Evolutionary conservation across 306 rosid species (phyloP), one percentile per base, ranked within the genome.

Genomic region (Fagus crenata): DNA sequence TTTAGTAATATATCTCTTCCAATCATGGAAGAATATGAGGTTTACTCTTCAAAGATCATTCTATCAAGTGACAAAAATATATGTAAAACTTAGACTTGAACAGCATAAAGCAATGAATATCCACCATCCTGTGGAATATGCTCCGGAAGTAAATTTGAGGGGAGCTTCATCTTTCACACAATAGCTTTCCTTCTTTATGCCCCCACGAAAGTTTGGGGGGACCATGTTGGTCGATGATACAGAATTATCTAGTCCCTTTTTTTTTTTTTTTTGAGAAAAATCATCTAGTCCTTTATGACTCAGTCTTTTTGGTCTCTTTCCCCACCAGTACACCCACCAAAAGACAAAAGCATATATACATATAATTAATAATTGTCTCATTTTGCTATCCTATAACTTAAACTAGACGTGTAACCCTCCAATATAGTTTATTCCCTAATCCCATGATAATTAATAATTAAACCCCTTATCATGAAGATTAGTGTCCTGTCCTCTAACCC

Each of bases 281-380:
- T 22, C 28, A 22, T 59, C 37, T 11, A 64, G 41, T 18, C 35
- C 70, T 53, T 28, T 33, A 79, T 71, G 74, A 74, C 49, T 17
- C 40, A 13, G 67, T 43, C 72, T 64, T 63, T 53, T 37, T 54
- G 49, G 81, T 55, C 49, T 55, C 49, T 67, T 69, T 17, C 72
- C 75, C 84, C 81, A 83, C 83, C 65, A 13, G 53, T 37, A n/a
- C 80, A 59, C 75, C 42, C 74, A 80, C 31, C 56, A 9, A 43
- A 83, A 72, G 51, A 46, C 13, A 22, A 46, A 46, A 2, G 4
- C 51, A 9, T 46, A 46, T 14, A 46, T 22, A 46, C 11, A 46
- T 46, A 14, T 46, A 22, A 22, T 22, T 22, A 22, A 46, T 46
- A 46, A 46, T 46, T 46, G 70, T 73, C 3, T 18, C 22, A 67